A percentile compares a stretch with the other conserved stretches of the same genome.
Conservation (phyloP, 306 rosid genomes). For the Ochetophila trinervis region DNA sequence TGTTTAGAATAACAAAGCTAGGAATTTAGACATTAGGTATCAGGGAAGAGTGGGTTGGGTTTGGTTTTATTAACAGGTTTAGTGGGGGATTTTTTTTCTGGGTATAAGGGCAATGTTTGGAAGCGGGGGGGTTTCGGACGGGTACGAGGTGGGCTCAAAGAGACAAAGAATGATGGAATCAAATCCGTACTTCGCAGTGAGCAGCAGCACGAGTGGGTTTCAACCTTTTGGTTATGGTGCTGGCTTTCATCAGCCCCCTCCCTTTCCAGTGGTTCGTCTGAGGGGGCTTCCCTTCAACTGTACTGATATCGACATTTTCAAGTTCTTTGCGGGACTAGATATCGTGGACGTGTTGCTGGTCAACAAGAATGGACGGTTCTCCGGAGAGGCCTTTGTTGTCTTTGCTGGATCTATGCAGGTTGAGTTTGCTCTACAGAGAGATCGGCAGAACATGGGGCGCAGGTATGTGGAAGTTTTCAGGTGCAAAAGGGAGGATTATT, state of each 20-base stretch:
- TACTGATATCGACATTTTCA: conserved; percentile 84
- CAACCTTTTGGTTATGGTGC: conserved; percentile 48
- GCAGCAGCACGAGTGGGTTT: conserved; percentile 65
- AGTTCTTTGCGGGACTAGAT: conserved; percentile 93
- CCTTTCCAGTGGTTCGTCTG: conserved; percentile 94
- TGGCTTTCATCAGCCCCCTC: conserved; percentile 35
- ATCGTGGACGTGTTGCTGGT: conserved; percentile 93
- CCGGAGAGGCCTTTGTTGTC: conserved; percentile 95
- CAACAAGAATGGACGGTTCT: conserved; percentile 91
- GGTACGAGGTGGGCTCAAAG: conserved; percentile 99
- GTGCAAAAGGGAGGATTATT: conserved; percentile 95
- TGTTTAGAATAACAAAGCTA: conserved; percentile 24
- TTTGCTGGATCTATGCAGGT: conserved; percentile 94
- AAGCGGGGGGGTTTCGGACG: conserved; percentile 99
- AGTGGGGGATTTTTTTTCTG: conserved; percentile 85
- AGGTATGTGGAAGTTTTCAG: conserved; percentile 93
- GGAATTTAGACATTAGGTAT: conserved; percentile 50
- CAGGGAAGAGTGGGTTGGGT: conserved; percentile 81
- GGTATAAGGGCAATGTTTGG: conserved; percentile 99
- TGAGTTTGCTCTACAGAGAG: conserved; percentile 86
- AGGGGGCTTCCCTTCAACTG: conserved; percentile 99
- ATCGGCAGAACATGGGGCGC: conserved; percentile 95
- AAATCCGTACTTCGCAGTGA: conserved; percentile 99
- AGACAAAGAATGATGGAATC: conserved; percentile 99
- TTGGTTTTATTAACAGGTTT: conserved; percentile 94